phyloP scores from a whole-genome alignment of 306 rosid genomes.

The Styphnolobium japonicum region DNA sequence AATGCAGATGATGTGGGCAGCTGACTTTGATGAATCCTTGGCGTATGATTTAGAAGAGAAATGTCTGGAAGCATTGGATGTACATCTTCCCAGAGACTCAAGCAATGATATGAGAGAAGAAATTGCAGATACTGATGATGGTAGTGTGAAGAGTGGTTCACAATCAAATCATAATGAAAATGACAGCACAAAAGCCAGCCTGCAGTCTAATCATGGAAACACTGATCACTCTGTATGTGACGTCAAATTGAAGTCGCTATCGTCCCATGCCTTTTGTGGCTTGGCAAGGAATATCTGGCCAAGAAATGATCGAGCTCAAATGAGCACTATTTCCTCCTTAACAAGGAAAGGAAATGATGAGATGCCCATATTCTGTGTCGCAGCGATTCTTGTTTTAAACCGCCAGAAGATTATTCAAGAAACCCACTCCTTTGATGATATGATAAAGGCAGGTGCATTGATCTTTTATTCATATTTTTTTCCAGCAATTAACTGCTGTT shows the following conservation, averaged over 20 bases:
- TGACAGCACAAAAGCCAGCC: slow-evolving; percentile 34
- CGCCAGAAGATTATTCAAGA: slow-evolving; percentile 78
- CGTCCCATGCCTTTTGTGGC: slow-evolving; percentile 70
- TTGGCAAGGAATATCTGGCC: slow-evolving; percentile 74
- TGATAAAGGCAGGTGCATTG: slow-evolving; percentile 75
- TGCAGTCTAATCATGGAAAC: slow-evolving; percentile 43
- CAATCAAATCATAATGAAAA: slow-evolving; percentile 46
- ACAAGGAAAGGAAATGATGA: slow-evolving; percentile 64
- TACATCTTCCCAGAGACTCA: slow-evolving; percentile 63
- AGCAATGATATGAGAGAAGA: slow-evolving; percentile 46
- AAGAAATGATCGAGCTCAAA: slow-evolving; percentile 47
- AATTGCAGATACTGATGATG: slow-evolving; percentile 34
- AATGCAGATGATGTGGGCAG: slow-evolving; percentile 97
- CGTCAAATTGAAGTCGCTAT: slow-evolving; percentile 46
- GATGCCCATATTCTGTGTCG: slow-evolving; percentile 79
- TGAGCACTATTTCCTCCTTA: slow-evolving; percentile 51
- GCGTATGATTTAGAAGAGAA: slow-evolving; percentile 55
- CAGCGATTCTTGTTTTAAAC: slow-evolving; percentile 79
- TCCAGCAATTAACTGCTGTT: background rate
- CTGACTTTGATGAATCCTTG: slow-evolving; percentile 85
- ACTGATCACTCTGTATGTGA: slow-evolving; percentile 37
- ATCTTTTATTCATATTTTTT: background rate
- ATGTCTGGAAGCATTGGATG: slow-evolving; percentile 65
- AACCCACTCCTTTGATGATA: slow-evolving; percentile 85
- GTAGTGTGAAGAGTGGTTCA: slow-evolving; percentile 38